Conservation (phyloP, 768 basidiomycete species). For the Lactarius quietus region DNA sequence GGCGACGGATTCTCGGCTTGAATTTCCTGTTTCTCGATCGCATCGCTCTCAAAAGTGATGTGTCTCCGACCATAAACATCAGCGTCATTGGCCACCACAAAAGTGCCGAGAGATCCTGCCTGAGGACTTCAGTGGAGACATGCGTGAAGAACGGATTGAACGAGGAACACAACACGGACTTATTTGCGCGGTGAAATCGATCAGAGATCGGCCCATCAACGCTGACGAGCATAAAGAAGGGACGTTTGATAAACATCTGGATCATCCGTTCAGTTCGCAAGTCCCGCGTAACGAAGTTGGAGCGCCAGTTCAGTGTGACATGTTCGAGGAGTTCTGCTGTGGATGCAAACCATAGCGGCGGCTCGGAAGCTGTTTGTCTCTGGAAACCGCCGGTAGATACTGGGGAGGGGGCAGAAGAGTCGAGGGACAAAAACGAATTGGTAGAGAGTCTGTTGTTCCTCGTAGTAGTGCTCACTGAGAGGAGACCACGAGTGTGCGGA, state of each 20-base stretch:
- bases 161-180: conserved; percentile 33
- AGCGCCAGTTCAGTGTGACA: conserved; percentile 78
- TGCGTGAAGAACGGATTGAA: conserved; percentile 7
- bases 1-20: conserved; percentile 14
- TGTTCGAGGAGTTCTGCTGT: conserved; percentile 59
- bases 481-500: background rate
- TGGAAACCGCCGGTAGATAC: background rate
- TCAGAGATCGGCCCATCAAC: conserved; percentile 79
- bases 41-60: background rate
- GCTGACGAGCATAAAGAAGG: conserved; percentile 83
- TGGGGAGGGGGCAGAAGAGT: conserved; percentile 14
- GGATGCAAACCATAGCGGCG: conserved; percentile 41
- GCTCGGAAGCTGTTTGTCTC: conserved; percentile 7
- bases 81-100: conserved; percentile 69
- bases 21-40: background rate
- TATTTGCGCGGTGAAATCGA: conserved; percentile 58
- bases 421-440: conserved; percentile 23
- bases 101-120: conserved; percentile 57
- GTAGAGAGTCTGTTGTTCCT: conserved; percentile 6
- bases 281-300: conserved; percentile 78
- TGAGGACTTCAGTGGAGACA: conserved; percentile 16
- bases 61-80: conserved; percentile 52
- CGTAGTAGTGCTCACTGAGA: background rate
- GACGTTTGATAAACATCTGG: conserved; percentile 72
- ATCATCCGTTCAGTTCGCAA: conserved; percentile 54